Conservation (phyloP, 2,329 filamentous ascomycete species). For the Calonectria henricotiae region DNA sequence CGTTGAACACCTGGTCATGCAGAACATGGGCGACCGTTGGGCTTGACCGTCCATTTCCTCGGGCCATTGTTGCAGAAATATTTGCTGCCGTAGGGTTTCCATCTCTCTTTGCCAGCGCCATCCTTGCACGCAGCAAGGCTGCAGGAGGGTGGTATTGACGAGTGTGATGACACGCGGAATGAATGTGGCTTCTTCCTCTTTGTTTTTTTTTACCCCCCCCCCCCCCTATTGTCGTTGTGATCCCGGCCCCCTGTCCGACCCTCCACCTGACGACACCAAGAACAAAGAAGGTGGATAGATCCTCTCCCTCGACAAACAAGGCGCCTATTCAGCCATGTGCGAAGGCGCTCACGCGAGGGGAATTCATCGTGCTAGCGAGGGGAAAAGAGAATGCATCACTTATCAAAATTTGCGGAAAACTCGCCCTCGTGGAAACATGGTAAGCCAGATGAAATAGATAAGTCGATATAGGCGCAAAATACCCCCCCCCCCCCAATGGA, state of each 20-base stretch:
- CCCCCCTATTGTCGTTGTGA: no score
- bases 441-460: conserved; percentile 20
- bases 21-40: conserved; percentile 31
- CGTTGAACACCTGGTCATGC: conserved; percentile 40
- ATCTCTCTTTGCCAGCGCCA: neutral
- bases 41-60: conserved; percentile 28
- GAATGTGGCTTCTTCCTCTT: neutral
- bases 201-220: neutral
- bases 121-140: conserved; percentile 19
- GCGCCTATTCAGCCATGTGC: conserved; percentile 3
- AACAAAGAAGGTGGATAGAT: neutral
- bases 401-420: conserved; percentile 1
- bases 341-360: conserved; percentile 14
- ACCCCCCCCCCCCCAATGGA: conserved; percentile 10
- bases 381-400: conserved; percentile 16
- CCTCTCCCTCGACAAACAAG: conserved; percentile 18
- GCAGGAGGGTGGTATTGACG: conserved; percentile 27
- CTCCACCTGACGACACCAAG: conserved; percentile 7
- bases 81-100: neutral
- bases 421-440: neutral
- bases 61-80: conserved; percentile 12
- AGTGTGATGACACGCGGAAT: conserved; percentile 21
- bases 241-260: neutral
- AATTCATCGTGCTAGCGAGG: neutral
- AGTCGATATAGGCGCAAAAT: conserved; percentile 14